Conservation (phyloP, 2,329 filamentous ascomycete genomes). For the Myrmaecium sp. region DNA sequence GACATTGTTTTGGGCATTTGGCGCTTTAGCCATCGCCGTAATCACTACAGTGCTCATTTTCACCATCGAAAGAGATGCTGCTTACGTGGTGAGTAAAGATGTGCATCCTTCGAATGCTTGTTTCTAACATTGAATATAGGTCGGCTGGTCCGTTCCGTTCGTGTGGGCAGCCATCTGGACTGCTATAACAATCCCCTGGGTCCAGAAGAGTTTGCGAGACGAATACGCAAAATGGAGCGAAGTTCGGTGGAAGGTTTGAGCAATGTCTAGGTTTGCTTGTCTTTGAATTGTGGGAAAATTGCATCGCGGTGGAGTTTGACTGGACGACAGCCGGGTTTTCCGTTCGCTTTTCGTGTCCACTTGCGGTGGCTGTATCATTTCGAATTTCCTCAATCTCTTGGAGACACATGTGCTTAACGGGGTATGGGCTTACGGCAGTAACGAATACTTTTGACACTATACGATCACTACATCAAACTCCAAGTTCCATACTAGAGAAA, state of each 20-base stretch:
- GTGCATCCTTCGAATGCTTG: neutral
- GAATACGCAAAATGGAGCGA: slow-evolving; percentile 20
- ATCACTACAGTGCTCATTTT: slow-evolving; percentile 29
- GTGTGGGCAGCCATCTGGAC: slow-evolving; percentile 32
- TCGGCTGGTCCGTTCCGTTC: slow-evolving; percentile 33
- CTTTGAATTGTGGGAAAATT: too few species aligned
- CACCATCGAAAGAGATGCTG: slow-evolving; percentile 28
- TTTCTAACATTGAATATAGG: slow-evolving; percentile 9
- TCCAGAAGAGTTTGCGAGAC: slow-evolving; percentile 18
- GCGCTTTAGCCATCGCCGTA: slow-evolving; percentile 22
- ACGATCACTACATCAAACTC: too few species aligned
- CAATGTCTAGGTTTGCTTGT: too few species aligned
- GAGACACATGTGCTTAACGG: too few species aligned
- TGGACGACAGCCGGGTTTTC: too few species aligned
- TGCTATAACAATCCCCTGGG: slow-evolving; percentile 27
- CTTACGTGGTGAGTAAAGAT: slow-evolving; percentile 30
- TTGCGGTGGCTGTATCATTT: too few species aligned
- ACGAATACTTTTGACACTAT: too few species aligned
- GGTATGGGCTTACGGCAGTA: too few species aligned
- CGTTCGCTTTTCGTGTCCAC: too few species aligned
- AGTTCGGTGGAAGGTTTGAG: slow-evolving; percentile 20
- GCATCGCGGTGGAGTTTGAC: too few species aligned
- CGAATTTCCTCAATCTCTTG: too few species aligned
- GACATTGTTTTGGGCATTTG: slow-evolving; percentile 36
- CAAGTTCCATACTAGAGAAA: too few species aligned